These are phyloP conservation scores for Carex arenaria DNA, from an alignment of 202 grass and related monocot species.

Conservation along the genomic window DNA sequence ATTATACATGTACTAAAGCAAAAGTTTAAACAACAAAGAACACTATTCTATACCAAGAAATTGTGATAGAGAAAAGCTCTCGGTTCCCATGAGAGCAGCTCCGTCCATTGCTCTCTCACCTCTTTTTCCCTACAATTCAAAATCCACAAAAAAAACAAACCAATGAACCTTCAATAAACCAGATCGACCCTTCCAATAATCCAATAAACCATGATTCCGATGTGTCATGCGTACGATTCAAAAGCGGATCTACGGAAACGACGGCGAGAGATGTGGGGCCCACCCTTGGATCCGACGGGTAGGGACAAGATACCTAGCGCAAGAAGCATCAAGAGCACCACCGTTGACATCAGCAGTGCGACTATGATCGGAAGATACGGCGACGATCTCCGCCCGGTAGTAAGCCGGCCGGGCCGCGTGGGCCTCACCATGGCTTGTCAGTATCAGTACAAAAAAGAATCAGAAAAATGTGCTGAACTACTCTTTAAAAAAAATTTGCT, in stretches of 20 bases:
- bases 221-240: slow-evolving; percentile 33
- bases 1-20: neutral
- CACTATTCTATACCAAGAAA: slow-evolving; percentile 55
- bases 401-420: slow-evolving; percentile 39
- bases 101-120: slow-evolving; percentile 80
- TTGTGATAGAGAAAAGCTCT: slow-evolving; percentile 94
- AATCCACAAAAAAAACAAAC: slow-evolving; percentile 18
- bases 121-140: slow-evolving; percentile 39
- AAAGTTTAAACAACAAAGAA: slow-evolving; percentile 2
- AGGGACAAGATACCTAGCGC: slow-evolving; percentile 84
- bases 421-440: slow-evolving; percentile 38
- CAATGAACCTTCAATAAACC: neutral
- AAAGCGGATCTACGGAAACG: slow-evolving; percentile 59
- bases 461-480: neutral
- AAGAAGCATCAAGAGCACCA: slow-evolving; percentile 63
- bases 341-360: slow-evolving; percentile 61
- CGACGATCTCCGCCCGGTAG: slow-evolving; percentile 34
- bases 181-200: neutral
- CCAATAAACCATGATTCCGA: neutral
- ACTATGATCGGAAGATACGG: slow-evolving; percentile 55
- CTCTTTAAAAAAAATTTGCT: too few species aligned
- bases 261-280: slow-evolving; percentile 29
- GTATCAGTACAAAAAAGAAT: neutral
- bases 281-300: slow-evolving; percentile 42
- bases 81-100: slow-evolving; percentile 96